Percentiles rank a stretch among this genome's conserved stretches.
Conservation (phyloP, 495 filamentous ascomycete genomes). For the Neurospora sp. region DNA sequence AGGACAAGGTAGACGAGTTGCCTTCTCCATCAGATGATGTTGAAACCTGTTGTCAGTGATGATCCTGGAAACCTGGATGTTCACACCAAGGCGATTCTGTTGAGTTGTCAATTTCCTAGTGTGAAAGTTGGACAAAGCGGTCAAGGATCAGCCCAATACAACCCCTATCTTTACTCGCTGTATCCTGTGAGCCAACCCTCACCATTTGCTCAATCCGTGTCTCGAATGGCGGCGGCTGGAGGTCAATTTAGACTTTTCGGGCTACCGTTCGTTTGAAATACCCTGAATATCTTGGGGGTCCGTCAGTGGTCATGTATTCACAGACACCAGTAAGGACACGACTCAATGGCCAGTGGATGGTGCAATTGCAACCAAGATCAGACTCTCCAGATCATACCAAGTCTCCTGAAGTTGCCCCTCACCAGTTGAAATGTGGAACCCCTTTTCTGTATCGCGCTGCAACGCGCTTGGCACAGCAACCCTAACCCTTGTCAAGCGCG, state of each 20-base stretch:
- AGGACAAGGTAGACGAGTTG: background rate
- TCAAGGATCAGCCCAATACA: background rate
- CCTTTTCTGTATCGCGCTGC: background rate
- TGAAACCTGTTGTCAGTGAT: background rate
- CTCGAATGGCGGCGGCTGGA: background rate
- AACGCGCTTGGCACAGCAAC: background rate
- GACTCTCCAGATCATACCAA: too few species aligned
- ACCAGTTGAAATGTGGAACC: background rate
- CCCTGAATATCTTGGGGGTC: background rate
- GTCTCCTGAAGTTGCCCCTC: background rate
- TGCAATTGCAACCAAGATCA: background rate
- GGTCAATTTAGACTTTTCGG: background rate
- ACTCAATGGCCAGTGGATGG: background rate
- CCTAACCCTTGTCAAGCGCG: background rate
- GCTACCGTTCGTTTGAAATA: background rate
- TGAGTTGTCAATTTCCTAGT: background rate
- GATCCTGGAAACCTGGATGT: background rate
- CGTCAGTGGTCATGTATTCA: background rate
- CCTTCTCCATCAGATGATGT: background rate
- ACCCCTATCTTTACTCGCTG: background rate
- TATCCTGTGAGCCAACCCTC: background rate
- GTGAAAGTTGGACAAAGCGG: background rate
- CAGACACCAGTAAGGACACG: background rate
- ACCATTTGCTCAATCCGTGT: background rate
- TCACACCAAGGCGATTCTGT: background rate